Evolutionary conservation across 2,329 filamentous ascomycete species (phyloP).

Genomic region (Biscogniauxia marginata): DNA sequence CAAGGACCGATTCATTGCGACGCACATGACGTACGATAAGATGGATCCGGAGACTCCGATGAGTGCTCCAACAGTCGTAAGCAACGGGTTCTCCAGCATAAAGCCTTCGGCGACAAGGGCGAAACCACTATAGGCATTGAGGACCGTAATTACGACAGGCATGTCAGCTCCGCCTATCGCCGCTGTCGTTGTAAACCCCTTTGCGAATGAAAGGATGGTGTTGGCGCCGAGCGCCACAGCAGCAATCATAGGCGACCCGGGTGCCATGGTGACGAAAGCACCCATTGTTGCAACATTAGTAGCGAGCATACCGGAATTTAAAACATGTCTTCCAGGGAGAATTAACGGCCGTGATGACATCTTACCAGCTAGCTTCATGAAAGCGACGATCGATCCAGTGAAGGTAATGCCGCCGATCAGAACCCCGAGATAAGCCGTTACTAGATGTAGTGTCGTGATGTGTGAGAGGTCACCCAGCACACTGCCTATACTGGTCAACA

Average conservation of each 20-base stretch:
- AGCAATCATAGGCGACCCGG: slow-evolving; percentile 74
- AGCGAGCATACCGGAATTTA: slow-evolving; percentile 74
- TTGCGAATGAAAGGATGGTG: slow-evolving; percentile 74
- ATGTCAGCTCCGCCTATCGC: slow-evolving; percentile 93
- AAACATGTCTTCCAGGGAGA: slow-evolving; percentile 70
- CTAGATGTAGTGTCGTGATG: slow-evolving; percentile 75
- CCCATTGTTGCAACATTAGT: slow-evolving; percentile 82
- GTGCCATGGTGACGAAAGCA: slow-evolving; percentile 77
- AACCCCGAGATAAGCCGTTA: slow-evolving; percentile 83
- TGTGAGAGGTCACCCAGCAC: slow-evolving; percentile 72
- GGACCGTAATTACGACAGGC: slow-evolving; percentile 85
- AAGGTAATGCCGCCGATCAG: slow-evolving; percentile 88
- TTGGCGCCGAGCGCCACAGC: slow-evolving; percentile 76
- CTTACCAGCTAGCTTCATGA: slow-evolving; percentile 78
- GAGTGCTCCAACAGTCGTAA: slow-evolving; percentile 81
- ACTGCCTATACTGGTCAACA: slow-evolving; percentile 84
- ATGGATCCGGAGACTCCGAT: slow-evolving; percentile 90
- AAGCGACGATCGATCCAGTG: slow-evolving; percentile 86
- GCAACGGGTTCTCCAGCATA: slow-evolving; percentile 83
- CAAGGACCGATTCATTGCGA: slow-evolving; percentile 89
- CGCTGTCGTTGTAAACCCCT: slow-evolving; percentile 84
- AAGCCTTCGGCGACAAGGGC: slow-evolving; percentile 87
- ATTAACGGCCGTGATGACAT: slow-evolving; percentile 77
- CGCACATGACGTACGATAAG: slow-evolving; percentile 82
- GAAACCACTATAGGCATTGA: slow-evolving; percentile 90